Base-by-base conservation (phyloP, 768 basidiomycete genomes). In the Calocybe indica region DNA sequence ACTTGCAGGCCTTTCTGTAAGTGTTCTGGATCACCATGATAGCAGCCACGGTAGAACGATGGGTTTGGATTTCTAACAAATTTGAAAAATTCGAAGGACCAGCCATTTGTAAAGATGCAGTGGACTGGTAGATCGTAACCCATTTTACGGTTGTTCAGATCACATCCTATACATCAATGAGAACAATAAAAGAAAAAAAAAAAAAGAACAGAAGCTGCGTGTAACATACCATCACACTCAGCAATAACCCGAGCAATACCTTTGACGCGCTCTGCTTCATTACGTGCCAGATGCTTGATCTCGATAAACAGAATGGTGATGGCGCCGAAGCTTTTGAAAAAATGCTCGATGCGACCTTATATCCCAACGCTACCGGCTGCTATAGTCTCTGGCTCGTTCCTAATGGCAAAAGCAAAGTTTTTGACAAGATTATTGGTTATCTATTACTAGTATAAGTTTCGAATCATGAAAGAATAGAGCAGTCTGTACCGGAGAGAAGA, bases 1-100 rank as follows among this genome's bases (percentile, higher is more conserved):
- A 57, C 39, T 54, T 50, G 36, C 47, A 60, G 45, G 52, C 58
- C 58, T 54, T 50, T 52, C 29, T 49, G 48, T 50, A 58, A 45
- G 52, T 55, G 50, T 7, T 28, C n/a, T 28, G 56, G 56, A 51
- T 58, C 58, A 47, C 57, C 55, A 47, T 37, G 11, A 54, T 58
- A 54, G 55, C 58, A 59, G 49, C 58, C 58, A 15, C 56, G 56
- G 45, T 53, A 15, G 44, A 59, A 57, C 48, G 45, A 10, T 32
- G 52, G 52, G 47, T 52, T 47, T 51, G 45, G 37, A 5, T 29
- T 50, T 33, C 48, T 45, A 43, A 46, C 48, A 31, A 52, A 51
- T 5, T 28, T 41, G 40, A n/a, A 41, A 28, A 41, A 41, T 22
- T 41, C 40, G 22, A n/a, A 2, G 28, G 40, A n/a, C 12, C 11